These are phyloP conservation scores for Daedaleopsis nitida DNA, from an alignment of 768 basidiomycete genomes.

Conservation along the genomic window DNA sequence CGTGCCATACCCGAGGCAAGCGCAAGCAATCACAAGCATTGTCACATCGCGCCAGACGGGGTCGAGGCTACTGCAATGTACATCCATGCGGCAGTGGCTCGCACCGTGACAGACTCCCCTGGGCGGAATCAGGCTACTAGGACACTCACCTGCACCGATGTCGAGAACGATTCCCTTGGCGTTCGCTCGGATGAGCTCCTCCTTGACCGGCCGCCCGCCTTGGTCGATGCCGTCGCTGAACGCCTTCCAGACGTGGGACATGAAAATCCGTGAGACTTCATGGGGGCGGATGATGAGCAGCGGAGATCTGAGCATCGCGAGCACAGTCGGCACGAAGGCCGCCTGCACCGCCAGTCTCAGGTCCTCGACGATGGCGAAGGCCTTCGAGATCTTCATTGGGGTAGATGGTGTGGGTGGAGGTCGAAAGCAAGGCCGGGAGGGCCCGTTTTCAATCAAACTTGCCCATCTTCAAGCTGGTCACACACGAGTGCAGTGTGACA, in stretches of 20 bases:
- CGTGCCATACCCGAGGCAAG: too few relatives aligned
- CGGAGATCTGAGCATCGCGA: slow-evolving; percentile 42
- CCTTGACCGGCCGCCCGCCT: slow-evolving; percentile 42
- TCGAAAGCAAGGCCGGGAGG: background rate
- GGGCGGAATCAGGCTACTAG: too few relatives aligned
- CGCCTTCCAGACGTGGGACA: slow-evolving; percentile 55
- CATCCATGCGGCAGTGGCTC: too few relatives aligned
- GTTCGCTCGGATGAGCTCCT: slow-evolving; percentile 50
- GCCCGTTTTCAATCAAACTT: too few relatives aligned
- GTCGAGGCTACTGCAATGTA: too few relatives aligned
- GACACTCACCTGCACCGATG: slow-evolving; percentile 57
- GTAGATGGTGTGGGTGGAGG: background rate
- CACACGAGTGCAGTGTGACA: too few relatives aligned
- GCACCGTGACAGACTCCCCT: too few relatives aligned
- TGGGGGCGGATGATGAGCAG: slow-evolving; percentile 46
- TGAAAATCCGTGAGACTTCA: slow-evolving; percentile 54
- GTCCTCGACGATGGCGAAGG: slow-evolving; percentile 45
- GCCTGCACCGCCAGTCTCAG: slow-evolving; percentile 39
- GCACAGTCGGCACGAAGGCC: slow-evolving; percentile 49
- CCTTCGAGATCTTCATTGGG: slow-evolving; percentile 49
- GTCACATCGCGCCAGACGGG: too few relatives aligned
- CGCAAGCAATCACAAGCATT: background rate
- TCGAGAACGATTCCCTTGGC: slow-evolving; percentile 67
- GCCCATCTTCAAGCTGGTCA: too few relatives aligned
- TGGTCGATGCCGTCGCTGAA: slow-evolving; percentile 53